These are phyloP conservation scores for Silene noctiflora DNA, from an alignment of 179 eudicot species.

Conservation along the genomic window DNA sequence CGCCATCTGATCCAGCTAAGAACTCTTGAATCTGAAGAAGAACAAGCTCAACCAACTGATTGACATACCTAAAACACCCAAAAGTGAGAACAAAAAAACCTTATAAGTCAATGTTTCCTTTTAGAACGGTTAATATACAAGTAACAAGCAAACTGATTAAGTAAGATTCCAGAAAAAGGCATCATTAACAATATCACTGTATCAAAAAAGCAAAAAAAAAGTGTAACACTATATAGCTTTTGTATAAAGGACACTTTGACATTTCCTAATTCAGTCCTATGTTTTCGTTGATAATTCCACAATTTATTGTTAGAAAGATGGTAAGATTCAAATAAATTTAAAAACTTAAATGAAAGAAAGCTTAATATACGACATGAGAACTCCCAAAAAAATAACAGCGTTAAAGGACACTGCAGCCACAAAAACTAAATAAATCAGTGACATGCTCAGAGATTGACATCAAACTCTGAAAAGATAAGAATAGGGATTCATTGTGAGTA, in stretches of 20 bases:
- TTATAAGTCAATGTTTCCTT: background rate
- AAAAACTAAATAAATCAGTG: background rate
- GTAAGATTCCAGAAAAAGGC: background rate
- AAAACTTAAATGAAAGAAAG: background rate
- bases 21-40: slow-evolving; percentile 51
- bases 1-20: slow-evolving; percentile 39
- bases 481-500: background rate
- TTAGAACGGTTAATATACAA: background rate
- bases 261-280: background rate
- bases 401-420: background rate
- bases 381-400: background rate
- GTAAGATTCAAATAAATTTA: background rate
- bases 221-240: background rate
- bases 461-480: background rate
- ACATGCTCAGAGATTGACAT: background rate
- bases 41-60: slow-evolving; percentile 78
- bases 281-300: background rate
- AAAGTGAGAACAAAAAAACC: background rate
- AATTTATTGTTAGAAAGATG: background rate
- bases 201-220: background rate
- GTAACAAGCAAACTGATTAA: slow-evolving; percentile 8
- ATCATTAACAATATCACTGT: background rate
- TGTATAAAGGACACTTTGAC: background rate
- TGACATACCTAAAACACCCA: slow-evolving; percentile 61
- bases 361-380: background rate